A percentile compares a stretch with the other conserved stretches of the same genome.
phyloP scores from a whole-genome alignment of 805 yeast genomes.

The Candida suzukii region DNA sequence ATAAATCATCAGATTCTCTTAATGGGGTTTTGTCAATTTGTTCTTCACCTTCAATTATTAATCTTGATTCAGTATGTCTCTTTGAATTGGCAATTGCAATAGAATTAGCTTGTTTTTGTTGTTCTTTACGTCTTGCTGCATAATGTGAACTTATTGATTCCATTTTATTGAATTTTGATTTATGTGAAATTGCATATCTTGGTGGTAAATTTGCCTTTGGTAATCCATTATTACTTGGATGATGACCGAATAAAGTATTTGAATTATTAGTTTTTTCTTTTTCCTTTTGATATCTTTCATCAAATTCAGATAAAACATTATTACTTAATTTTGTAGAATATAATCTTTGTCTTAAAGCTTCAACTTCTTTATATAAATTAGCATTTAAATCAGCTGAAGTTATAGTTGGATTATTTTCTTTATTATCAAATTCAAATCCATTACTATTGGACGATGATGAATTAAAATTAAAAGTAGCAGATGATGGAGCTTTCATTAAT shows the following conservation, averaged over 20 bases:
- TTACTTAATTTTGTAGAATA: constrained; percentile 40
- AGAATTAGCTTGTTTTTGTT: not conserved
- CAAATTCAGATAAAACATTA: constrained; percentile 39
- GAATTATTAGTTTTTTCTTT: constrained; percentile 16
- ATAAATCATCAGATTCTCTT: not conserved
- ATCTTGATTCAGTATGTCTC: not conserved
- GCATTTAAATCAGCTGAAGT: not conserved
- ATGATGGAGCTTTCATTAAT: not conserved
- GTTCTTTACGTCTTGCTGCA: constrained; percentile 27
- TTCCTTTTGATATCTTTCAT: constrained; percentile 32
- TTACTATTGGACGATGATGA: not conserved
- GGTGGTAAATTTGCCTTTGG: too few relatives aligned
- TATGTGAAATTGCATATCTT: constrained; percentile 36
- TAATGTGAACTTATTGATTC: constrained; percentile 43
- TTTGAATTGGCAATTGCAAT: not conserved
- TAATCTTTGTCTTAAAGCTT: constrained; percentile 33
- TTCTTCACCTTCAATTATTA: not conserved
- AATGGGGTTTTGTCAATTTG: not conserved
- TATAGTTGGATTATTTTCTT: not conserved
- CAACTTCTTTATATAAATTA: constrained; percentile 20
- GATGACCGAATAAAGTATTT: constrained; percentile 9
- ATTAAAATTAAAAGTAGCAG: not conserved
- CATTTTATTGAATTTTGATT: constrained; percentile 42
- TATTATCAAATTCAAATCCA: not conserved
- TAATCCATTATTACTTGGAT: constrained; percentile 4